Conservation (phyloP, 2,329 filamentous ascomycete species). For the Diaporthe nobilis region DNA sequence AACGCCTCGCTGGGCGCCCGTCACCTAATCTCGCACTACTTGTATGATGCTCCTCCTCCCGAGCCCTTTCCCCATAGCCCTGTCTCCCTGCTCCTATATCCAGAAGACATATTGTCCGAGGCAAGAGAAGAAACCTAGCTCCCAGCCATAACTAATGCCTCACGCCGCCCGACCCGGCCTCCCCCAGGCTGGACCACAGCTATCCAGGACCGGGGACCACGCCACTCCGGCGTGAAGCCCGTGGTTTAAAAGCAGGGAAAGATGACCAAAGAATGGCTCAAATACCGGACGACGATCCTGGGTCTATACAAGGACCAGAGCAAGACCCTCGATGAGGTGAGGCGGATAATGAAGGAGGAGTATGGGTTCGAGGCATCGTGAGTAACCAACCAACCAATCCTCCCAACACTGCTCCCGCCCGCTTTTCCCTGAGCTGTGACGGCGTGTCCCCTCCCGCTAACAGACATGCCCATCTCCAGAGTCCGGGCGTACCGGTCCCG, state of each 20-base stretch:
- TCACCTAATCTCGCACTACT: slow-evolving; percentile 1
- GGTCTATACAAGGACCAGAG: slow-evolving; percentile 57
- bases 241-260: slow-evolving; percentile 38
- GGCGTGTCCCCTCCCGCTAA: slow-evolving; percentile 26
- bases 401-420: neutral
- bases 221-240: slow-evolving; percentile 30
- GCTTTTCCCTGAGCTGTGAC: neutral
- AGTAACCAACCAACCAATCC: slow-evolving; percentile 42
- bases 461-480: slow-evolving; percentile 43
- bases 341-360: slow-evolving; percentile 54
- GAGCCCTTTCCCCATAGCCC: neutral
- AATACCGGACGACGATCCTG: slow-evolving; percentile 54
- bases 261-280: slow-evolving; percentile 63
- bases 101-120: slow-evolving; percentile 5
- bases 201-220: slow-evolving; percentile 13
- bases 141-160: slow-evolving; percentile 27
- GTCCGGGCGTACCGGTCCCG: slow-evolving; percentile 65
- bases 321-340: slow-evolving; percentile 58
- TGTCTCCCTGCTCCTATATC: neutral
- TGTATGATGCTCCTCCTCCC: slow-evolving; percentile 12
- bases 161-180: slow-evolving; percentile 32
- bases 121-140: slow-evolving; percentile 7
- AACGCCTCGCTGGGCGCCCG: slow-evolving; percentile 22
- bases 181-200: slow-evolving; percentile 33
- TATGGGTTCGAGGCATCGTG: slow-evolving; percentile 60